phyloP scores from a whole-genome alignment of 2,329 filamentous ascomycete genomes.

The Sclerotinia borealis region DNA sequence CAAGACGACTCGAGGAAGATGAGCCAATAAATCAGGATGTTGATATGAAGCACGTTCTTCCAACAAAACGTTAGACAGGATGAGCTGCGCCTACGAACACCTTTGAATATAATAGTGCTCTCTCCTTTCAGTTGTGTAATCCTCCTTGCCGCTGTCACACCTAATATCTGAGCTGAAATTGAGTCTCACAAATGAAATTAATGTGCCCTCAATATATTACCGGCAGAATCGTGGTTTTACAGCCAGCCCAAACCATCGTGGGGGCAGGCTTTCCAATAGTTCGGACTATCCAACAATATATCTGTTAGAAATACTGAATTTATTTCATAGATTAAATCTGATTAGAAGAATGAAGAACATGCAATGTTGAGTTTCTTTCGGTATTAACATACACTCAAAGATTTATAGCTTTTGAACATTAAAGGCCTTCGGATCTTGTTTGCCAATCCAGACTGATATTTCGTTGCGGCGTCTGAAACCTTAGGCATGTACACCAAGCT shows the following conservation, averaged over 20 bases:
- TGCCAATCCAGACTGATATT: too few species aligned
- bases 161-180: background rate
- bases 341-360: too few species aligned
- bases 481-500: background rate
- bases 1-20: background rate
- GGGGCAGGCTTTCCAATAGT: too few species aligned
- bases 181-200: background rate
- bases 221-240: background rate
- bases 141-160: background rate
- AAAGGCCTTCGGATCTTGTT: too few species aligned
- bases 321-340: too few species aligned
- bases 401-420: too few species aligned
- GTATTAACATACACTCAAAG: too few species aligned
- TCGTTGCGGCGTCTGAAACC: background rate
- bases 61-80: background rate
- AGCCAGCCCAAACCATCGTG: background rate
- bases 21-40: background rate
- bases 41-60: constrained; percentile 1
- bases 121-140: background rate
- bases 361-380: too few species aligned
- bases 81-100: background rate
- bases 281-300: too few species aligned
- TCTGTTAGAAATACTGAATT: too few species aligned
- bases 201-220: too few species aligned
- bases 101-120: background rate